A percentile compares a stretch with the other conserved stretches of the same genome.
These are phyloP conservation scores for Cytospora piceae DNA, from an alignment of 2,329 filamentous ascomycete genomes.

Conservation along the genomic window DNA sequence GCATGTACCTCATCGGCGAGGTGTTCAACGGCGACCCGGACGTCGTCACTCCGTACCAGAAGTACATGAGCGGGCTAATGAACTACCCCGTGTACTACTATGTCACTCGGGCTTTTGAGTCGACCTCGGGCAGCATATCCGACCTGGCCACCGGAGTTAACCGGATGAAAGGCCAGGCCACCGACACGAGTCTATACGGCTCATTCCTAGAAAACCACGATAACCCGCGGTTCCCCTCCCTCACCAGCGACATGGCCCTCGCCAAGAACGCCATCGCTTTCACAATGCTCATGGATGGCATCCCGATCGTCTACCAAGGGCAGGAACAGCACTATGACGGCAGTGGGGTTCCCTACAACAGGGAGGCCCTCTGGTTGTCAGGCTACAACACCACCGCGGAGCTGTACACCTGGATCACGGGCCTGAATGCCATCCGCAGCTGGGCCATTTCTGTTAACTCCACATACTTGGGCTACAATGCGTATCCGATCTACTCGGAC, in stretches of 20 bases:
- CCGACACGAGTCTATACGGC: slow-evolving; percentile 44
- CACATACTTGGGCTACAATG: slow-evolving; percentile 46
- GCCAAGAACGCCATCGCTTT: slow-evolving; percentile 58
- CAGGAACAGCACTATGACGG: slow-evolving; percentile 60
- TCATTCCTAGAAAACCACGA: slow-evolving; percentile 57
- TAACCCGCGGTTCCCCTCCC: slow-evolving; percentile 47
- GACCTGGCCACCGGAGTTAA: slow-evolving; percentile 40
- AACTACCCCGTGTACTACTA: slow-evolving; percentile 53
- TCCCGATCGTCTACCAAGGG: slow-evolving; percentile 62
- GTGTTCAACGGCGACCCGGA: slow-evolving; percentile 51
- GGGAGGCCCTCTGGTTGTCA: slow-evolving; percentile 55
- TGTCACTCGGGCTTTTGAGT: slow-evolving; percentile 36
- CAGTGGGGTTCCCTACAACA: slow-evolving; percentile 46
- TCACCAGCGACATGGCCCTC: slow-evolving; percentile 51
- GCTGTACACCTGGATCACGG: slow-evolving; percentile 50
- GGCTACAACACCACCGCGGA: slow-evolving; percentile 47
- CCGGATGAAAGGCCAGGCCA: slow-evolving; percentile 32
- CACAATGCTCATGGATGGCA: slow-evolving; percentile 58
- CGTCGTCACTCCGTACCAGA: slow-evolving; percentile 50
- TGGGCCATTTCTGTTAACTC: slow-evolving; percentile 44
- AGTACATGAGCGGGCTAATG: slow-evolving; percentile 50
- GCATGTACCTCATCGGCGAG: slow-evolving; percentile 55
- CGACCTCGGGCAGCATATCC: slow-evolving; percentile 39
- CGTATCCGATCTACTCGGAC: slow-evolving; percentile 45
- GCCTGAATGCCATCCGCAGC: slow-evolving; percentile 55